These are phyloP conservation scores for Penicillium turbatum DNA, from an alignment of 495 filamentous ascomycete species.

Conservation along the genomic window DNA sequence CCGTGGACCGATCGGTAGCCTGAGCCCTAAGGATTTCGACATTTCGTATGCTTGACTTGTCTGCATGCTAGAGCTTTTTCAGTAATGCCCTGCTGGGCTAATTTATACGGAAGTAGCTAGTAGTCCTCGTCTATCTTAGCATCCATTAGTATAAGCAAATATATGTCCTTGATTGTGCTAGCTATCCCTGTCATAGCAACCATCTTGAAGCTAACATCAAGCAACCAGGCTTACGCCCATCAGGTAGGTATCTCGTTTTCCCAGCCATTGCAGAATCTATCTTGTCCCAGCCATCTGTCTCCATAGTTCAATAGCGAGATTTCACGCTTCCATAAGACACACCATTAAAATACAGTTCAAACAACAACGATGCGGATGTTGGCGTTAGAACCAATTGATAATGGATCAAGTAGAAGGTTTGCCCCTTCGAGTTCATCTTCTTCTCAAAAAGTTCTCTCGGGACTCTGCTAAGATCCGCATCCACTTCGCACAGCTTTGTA, in stretches of 20 bases:
- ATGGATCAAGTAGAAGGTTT: slow-evolving; percentile 14
- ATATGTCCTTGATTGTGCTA: background rate
- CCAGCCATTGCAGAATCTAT: too few species aligned
- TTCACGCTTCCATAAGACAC: slow-evolving; percentile 19
- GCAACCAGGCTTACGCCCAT: background rate
- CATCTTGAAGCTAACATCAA: background rate
- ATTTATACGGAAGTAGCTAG: background rate
- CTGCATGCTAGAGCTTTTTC: too few species aligned
- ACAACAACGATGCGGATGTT: slow-evolving; percentile 22
- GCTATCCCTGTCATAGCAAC: background rate
- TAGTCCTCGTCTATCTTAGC: background rate
- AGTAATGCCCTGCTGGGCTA: too few species aligned
- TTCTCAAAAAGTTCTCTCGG: slow-evolving; percentile 21
- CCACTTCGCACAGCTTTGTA: slow-evolving; percentile 14
- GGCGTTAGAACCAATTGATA: slow-evolving; percentile 24
- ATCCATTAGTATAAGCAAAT: background rate
- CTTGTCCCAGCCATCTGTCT: too few species aligned
- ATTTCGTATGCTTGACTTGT: too few species aligned
- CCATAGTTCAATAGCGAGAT: slow-evolving; percentile 12
- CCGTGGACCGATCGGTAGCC: too few species aligned
- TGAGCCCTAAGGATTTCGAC: too few species aligned
- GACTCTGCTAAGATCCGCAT: slow-evolving; percentile 22
- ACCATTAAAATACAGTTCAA: slow-evolving; percentile 28
- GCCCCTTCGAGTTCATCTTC: slow-evolving; percentile 17
- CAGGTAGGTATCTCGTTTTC: too few species aligned